Percentiles rank a stretch among this genome's conserved stretches.
Conservation (phyloP, 2,329 filamentous ascomycete species). For the Penicillium sp. region DNA sequence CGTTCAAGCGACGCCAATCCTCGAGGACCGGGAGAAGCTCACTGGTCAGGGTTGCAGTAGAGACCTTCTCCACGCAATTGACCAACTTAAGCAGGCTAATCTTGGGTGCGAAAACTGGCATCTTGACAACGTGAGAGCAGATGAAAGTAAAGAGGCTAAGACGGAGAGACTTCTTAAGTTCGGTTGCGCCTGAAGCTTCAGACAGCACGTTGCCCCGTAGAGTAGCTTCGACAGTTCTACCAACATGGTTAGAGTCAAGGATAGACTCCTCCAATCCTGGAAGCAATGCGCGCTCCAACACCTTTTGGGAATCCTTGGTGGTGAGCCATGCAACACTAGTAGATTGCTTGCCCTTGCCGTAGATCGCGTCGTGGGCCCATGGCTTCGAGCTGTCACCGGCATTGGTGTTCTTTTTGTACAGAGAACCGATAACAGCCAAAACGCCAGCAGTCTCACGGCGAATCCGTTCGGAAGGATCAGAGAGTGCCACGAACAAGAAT, state of each 20-base stretch:
- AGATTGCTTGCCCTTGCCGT: conserved; percentile 56
- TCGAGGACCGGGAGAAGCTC: conserved; percentile 73
- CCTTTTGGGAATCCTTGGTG: conserved; percentile 56
- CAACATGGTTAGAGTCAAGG: conserved; percentile 71
- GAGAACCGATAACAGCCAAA: conserved; percentile 55
- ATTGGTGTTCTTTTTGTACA: conserved; percentile 52
- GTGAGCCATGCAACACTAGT: conserved; percentile 58
- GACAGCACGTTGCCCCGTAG: conserved; percentile 53
- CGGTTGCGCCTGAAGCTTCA: conserved; percentile 46
- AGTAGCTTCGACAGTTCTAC: conserved; percentile 60
- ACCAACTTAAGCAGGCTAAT: conserved; percentile 69
- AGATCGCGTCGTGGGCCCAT: conserved; percentile 67
- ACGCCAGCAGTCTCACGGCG: conserved; percentile 72
- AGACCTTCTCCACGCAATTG: conserved; percentile 69
- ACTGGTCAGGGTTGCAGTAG: conserved; percentile 70
- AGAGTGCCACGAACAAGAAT: conserved; percentile 72
- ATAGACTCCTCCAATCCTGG: conserved; percentile 82
- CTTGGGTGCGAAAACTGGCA: conserved; percentile 70
- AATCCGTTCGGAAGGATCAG: conserved; percentile 73
- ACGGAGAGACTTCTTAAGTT: conserved; percentile 63
- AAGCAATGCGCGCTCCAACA: conserved; percentile 67
- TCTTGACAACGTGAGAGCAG: conserved; percentile 67
- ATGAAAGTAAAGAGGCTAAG: conserved; percentile 69
- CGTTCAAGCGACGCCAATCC: conserved; percentile 63
- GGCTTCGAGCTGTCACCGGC: conserved; percentile 38